phyloP scores from a whole-genome alignment of 129 eudicot species.

The Calendula officinalis region DNA sequence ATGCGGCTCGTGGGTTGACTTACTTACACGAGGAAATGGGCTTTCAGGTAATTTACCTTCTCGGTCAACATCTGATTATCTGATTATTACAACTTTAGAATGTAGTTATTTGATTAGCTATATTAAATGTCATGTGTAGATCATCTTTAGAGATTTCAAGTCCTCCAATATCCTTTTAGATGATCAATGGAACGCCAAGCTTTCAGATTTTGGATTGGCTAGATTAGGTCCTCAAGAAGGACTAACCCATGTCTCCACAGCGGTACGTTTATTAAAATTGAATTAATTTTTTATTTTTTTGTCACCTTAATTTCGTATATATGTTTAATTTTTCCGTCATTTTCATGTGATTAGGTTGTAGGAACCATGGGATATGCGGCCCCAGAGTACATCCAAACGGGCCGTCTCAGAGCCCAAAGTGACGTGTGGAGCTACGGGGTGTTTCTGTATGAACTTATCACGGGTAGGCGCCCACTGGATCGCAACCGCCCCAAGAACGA shows the following conservation, averaged over 20 bases:
- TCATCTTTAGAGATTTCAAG: conserved; percentile 91
- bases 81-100: no score
- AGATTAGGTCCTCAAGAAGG: conserved; percentile 94
- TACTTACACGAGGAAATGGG: conserved; percentile 92
- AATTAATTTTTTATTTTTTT: neutral
- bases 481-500: conserved; percentile 66
- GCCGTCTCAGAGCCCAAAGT: conserved; percentile 71
- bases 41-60: conserved; percentile 59
- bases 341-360: conserved; percentile 51
- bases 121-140: conserved; percentile 39
- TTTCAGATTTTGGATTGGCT: conserved; percentile 96
- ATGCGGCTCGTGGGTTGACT: conserved; percentile 90
- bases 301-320: neutral
- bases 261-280: conserved; percentile 46
- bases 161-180: conserved; percentile 93
- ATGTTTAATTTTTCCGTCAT: neutral
- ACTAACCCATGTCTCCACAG: conserved; percentile 87
- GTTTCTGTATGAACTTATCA: conserved; percentile 73
- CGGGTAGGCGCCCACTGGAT: conserved; percentile 83
- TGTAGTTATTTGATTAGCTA: no score
- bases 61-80: no score
- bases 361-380: conserved; percentile 94
- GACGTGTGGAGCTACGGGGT: conserved; percentile 96
- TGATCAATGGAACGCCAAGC: conserved; percentile 90
- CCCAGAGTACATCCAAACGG: conserved; percentile 81